These are phyloP conservation scores for Globisporangium splendens DNA, from an alignment of 352 stramenopile genomes.

Conservation along the genomic window DNA sequence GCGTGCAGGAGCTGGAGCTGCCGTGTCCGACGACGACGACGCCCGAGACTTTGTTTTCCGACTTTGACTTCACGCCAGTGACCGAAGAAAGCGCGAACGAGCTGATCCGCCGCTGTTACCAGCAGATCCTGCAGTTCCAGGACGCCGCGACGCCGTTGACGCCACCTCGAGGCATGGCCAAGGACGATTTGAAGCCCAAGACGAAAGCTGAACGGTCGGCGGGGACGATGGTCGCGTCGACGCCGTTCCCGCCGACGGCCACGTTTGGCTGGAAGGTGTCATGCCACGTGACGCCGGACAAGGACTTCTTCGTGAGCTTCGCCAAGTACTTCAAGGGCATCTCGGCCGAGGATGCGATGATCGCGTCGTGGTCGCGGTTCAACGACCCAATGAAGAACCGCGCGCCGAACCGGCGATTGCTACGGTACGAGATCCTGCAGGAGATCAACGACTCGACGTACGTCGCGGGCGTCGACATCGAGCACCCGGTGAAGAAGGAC, in stretches of 20 bases:
- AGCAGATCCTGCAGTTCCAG: constrained; percentile 50
- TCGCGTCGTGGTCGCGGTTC: constrained; percentile 32
- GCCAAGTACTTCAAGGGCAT: constrained; percentile 42
- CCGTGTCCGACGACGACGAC: constrained; percentile 28
- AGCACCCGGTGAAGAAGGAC: constrained; percentile 42
- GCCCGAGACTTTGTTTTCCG: constrained; percentile 24
- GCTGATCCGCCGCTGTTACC: constrained; percentile 51
- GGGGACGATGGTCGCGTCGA: constrained; percentile 6
- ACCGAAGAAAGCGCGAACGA: constrained; percentile 51
- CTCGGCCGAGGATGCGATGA: constrained; percentile 38
- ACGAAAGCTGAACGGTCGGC: not conserved
- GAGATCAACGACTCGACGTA: constrained; percentile 50
- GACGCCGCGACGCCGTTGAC: constrained; percentile 37
- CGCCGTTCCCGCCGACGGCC: constrained; percentile 34
- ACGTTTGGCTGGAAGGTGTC: constrained; percentile 57
- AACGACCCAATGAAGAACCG: constrained; percentile 16
- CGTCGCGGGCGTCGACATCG: constrained; percentile 37
- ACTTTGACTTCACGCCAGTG: constrained; percentile 51
- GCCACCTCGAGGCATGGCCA: constrained; percentile 18
- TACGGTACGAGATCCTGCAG: constrained; percentile 45
- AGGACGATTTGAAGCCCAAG: not conserved
- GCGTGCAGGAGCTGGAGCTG: constrained; percentile 45
- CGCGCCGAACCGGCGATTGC: constrained; percentile 27
- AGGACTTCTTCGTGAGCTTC: constrained; percentile 50
- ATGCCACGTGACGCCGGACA: constrained; percentile 30